Conservation (phyloP, 495 filamentous ascomycete species). For the Sordaria brevicollis region DNA sequence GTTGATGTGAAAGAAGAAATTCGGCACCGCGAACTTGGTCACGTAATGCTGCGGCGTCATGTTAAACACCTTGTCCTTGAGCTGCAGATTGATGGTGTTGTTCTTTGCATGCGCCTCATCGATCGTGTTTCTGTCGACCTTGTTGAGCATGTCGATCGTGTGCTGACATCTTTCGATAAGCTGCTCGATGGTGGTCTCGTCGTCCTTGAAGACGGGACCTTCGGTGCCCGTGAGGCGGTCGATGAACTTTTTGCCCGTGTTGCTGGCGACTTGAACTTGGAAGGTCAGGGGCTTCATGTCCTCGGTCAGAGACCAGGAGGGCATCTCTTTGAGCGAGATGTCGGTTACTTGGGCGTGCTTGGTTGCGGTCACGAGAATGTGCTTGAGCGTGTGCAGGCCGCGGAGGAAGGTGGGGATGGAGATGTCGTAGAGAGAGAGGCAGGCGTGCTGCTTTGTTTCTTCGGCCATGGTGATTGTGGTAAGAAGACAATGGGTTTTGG, state of each 20-base stretch:
- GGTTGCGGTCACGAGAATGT: constrained; percentile 19
- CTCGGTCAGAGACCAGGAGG: constrained; percentile 17
- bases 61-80: constrained; percentile 14
- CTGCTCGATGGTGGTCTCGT: constrained; percentile 31
- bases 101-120: constrained; percentile 5
- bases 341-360: constrained; percentile 10
- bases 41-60: constrained; percentile 23
- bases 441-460: background rate
- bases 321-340: background rate
- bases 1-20: constrained; percentile 39
- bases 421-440: constrained; percentile 13
- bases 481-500: background rate
- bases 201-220: constrained; percentile 21
- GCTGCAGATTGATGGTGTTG: background rate
- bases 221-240: constrained; percentile 26
- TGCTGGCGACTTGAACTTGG: constrained; percentile 30
- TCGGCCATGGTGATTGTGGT: background rate
- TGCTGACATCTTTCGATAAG: constrained; percentile 29
- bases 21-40: constrained; percentile 20
- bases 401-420: constrained; percentile 13
- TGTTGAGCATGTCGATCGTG: constrained; percentile 22
- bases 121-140: constrained; percentile 26
- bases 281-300: constrained; percentile 42
- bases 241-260: constrained; percentile 29
- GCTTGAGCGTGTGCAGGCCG: constrained; percentile 10